These are phyloP conservation scores for Saccharomycopsis fermentans DNA, from an alignment of 805 yeast species.

Conservation along the genomic window DNA sequence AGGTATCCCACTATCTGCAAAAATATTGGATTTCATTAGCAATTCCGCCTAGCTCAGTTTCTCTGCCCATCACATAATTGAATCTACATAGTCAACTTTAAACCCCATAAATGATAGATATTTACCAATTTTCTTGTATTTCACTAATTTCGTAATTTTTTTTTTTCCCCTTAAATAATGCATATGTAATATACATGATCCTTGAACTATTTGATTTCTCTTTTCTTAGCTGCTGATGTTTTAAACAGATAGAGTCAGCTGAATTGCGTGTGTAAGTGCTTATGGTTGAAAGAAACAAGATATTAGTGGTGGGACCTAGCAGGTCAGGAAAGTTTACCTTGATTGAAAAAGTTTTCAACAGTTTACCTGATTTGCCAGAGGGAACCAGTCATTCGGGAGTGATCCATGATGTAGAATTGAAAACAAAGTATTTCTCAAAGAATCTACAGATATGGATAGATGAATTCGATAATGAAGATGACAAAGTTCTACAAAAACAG, in stretches of 20 bases:
- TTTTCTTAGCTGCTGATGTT: neutral
- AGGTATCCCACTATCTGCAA: neutral
- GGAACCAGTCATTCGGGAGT: constrained; percentile 12
- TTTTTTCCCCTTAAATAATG: too few relatives aligned
- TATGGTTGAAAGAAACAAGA: constrained; percentile 14
- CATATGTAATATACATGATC: too few relatives aligned
- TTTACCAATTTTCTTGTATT: too few relatives aligned
- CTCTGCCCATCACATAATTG: too few relatives aligned
- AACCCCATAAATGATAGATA: too few relatives aligned
- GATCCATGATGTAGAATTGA: constrained; percentile 12
- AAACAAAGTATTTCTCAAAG: constrained; percentile 16
- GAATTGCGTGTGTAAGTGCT: too few relatives aligned
- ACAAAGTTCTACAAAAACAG: constrained; percentile 9
- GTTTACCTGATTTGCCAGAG: constrained; percentile 1
- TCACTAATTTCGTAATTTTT: too few relatives aligned
- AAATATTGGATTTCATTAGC: neutral
- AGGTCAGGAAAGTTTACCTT: constrained; percentile 15
- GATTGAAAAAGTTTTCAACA: constrained; percentile 3
- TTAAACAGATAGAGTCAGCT: too few relatives aligned
- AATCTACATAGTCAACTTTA: too few relatives aligned
- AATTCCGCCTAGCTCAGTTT: neutral
- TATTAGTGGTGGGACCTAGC: constrained; percentile 11
- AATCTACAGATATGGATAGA: constrained; percentile 18
- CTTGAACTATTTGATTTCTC: neutral
- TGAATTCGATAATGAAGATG: constrained; percentile 22